phyloP scores from a whole-genome alignment of 2,329 filamentous ascomycete species.

The Reticulascus tulasneorum region DNA sequence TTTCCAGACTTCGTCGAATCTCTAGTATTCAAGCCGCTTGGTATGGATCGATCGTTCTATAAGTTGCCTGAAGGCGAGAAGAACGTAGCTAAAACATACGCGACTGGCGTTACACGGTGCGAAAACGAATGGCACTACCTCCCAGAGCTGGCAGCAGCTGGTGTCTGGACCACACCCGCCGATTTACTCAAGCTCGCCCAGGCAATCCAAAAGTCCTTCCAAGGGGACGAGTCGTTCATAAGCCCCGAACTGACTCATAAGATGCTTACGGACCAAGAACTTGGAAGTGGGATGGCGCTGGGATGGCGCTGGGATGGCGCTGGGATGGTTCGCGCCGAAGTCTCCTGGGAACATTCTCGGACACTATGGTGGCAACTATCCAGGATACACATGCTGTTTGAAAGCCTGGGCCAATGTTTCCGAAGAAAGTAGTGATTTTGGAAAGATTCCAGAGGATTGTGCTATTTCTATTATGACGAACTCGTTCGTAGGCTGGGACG shows the following conservation, averaged over 20 bases:
- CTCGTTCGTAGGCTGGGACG: conserved; percentile 5
- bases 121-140: conserved; percentile 5
- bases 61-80: too few relatives aligned
- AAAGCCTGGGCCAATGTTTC: conserved; percentile 10
- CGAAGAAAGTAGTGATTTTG: conserved; percentile 1
- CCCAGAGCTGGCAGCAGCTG: conserved; percentile 5
- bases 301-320: conserved; percentile 10
- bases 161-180: conserved; percentile 19
- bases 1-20: conserved; percentile 1
- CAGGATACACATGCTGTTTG: conserved; percentile 13
- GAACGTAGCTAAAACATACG: conserved; percentile 7
- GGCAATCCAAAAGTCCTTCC: conserved; percentile 16
- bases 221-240: conserved; percentile 14
- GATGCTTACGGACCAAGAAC: conserved; percentile 17
- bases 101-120: too few relatives aligned
- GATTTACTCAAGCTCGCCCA: conserved; percentile 16
- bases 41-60: conserved; percentile 2
- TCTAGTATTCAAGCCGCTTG: conserved; percentile 1
- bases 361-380: conserved; percentile 16
- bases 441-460: conserved; percentile 5
- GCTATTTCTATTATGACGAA: conserved; percentile 19
- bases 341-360: conserved; percentile 7
- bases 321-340: conserved; percentile 14
- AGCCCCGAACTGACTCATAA: conserved; percentile 5
- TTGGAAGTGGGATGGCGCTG: too few relatives aligned